These are phyloP conservation scores for Nidula microcarpa DNA, from an alignment of 768 basidiomycete genomes.

Conservation along the genomic window DNA sequence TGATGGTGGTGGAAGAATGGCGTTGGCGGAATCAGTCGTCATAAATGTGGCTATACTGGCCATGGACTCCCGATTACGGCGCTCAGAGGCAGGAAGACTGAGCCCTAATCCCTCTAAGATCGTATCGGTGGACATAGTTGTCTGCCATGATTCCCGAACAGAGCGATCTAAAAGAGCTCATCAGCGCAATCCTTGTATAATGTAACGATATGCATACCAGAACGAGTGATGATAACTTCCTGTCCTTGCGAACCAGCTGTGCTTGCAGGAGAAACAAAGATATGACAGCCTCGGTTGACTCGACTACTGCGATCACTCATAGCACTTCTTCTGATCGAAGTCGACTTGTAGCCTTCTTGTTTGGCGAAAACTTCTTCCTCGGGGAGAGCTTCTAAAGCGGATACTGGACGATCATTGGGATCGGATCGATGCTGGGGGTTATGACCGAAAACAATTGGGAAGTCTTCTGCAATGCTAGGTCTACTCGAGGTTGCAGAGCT, in stretches of 20 bases:
- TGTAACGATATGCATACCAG: neutral
- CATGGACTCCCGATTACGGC: conserved; percentile 37
- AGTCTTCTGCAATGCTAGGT: conserved; percentile 34
- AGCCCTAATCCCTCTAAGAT: conserved; percentile 38
- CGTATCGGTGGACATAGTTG: conserved; percentile 30
- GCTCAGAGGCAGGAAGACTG: conserved; percentile 28
- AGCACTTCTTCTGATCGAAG: neutral
- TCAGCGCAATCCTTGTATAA: neutral
- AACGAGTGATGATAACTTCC: neutral
- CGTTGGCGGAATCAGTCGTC: conserved; percentile 57
- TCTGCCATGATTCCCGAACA: conserved; percentile 45
- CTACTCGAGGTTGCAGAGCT: conserved; percentile 20
- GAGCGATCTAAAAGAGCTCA: conserved; percentile 10
- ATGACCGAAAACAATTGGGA: conserved; percentile 37
- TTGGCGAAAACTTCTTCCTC: conserved; percentile 41
- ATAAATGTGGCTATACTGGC: conserved; percentile 55
- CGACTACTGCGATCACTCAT: neutral
- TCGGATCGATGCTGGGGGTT: conserved; percentile 29
- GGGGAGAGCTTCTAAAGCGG: conserved; percentile 44
- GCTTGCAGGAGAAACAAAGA: neutral
- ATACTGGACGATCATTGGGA: conserved; percentile 21
- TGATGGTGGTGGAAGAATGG: conserved; percentile 48
- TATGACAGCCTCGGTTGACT: neutral
- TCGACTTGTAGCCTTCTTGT: neutral
- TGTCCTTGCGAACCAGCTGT: neutral